A percentile compares a stretch with the other conserved stretches of the same genome.
Conservation (phyloP, 169 alveolate genomes). For the Eimeria praecox region DNA sequence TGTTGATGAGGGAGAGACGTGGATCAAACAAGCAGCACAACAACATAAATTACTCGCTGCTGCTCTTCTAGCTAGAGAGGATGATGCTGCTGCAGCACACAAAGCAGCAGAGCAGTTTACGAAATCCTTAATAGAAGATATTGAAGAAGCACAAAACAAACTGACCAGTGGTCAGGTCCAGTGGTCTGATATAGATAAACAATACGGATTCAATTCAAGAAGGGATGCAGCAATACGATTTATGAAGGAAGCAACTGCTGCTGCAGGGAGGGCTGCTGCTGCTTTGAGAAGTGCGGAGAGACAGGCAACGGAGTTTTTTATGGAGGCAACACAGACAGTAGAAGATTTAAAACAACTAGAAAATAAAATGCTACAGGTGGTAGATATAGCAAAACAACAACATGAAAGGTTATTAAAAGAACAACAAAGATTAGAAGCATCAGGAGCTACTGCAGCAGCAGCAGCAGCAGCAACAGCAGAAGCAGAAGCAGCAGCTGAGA, state of each 20-base stretch:
- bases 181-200: background rate
- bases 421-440: background rate
- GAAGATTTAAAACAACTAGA: background rate
- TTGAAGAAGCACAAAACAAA: conserved; percentile 31
- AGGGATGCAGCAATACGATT: background rate
- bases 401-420: background rate
- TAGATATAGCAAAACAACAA: background rate
- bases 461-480: conserved; percentile 4
- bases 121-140: background rate
- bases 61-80: background rate
- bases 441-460: background rate
- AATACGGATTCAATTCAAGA: background rate
- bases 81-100: background rate
- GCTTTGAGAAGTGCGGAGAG: background rate
- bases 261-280: background rate
- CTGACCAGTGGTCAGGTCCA: conserved; percentile 27
- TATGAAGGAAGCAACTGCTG: background rate
- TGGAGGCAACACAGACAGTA: background rate
- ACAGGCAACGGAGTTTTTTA: background rate
- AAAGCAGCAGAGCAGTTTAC: conserved; percentile 13
- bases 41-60: background rate
- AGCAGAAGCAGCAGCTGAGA: background rate
- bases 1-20: background rate
- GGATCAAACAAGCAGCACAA: conserved; percentile 8
- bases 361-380: background rate